phyloP scores from a whole-genome alignment of 108 stramenopile genomes.

The Cylindrotheca fusiformis region DNA sequence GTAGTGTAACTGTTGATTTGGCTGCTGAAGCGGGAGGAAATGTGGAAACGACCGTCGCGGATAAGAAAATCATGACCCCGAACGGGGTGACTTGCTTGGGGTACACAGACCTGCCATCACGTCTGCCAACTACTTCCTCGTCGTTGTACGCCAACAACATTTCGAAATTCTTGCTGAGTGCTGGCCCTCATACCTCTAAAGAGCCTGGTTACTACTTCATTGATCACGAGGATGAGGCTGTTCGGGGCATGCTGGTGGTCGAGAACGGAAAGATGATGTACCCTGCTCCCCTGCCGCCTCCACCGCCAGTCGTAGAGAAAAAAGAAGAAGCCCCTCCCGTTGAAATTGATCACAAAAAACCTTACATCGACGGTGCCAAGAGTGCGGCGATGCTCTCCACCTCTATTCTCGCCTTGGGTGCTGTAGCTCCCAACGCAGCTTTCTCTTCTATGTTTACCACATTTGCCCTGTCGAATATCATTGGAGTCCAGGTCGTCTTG shows the following conservation, averaged over 20 bases:
- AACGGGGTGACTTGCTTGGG: slow-evolving; percentile 96
- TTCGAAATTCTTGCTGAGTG: slow-evolving; percentile 92
- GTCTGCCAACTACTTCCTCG: slow-evolving; percentile 93
- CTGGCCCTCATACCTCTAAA: slow-evolving; percentile 89
- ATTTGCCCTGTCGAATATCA: slow-evolving; percentile 91
- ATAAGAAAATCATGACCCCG: slow-evolving; percentile 76
- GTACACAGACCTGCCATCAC: slow-evolving; percentile 96
- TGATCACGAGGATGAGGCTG: slow-evolving; percentile 94
- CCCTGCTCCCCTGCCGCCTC: slow-evolving; percentile 86
- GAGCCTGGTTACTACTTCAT: slow-evolving; percentile 74
- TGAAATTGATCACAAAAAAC: slow-evolving; percentile 74
- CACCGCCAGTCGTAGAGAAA: slow-evolving; percentile 63
- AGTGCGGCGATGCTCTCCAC: slow-evolving; percentile 69
- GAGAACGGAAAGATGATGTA: slow-evolving; percentile 90
- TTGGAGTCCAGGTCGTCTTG: slow-evolving; percentile 95
- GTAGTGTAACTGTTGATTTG: slow-evolving; percentile 97
- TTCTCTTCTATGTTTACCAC: slow-evolving; percentile 95
- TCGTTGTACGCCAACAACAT: slow-evolving; percentile 96
- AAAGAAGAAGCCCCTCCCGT: slow-evolving; percentile 46
- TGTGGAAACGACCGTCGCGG: slow-evolving; percentile 91
- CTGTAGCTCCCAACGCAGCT: slow-evolving; percentile 88
- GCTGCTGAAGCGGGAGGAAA: slow-evolving; percentile 99
- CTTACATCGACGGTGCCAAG: slow-evolving; percentile 70
- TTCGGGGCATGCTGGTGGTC: slow-evolving; percentile 89
- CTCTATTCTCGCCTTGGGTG: slow-evolving; percentile 80